Conservation (phyloP, 139 green algal species). For the Tetradesmus lagerheimii region DNA sequence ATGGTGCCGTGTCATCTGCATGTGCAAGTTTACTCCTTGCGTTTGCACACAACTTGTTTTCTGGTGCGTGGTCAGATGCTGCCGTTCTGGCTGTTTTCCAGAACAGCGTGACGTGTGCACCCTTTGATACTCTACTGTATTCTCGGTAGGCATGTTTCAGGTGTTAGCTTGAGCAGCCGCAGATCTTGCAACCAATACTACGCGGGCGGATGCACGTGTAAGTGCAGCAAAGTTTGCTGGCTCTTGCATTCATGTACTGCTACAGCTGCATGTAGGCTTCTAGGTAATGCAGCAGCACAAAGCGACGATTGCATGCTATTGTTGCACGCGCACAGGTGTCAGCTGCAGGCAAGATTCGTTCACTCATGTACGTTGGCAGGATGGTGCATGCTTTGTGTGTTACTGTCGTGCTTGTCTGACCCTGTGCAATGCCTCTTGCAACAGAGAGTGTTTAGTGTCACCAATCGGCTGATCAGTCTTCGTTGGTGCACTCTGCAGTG, state of each 20-base stretch:
- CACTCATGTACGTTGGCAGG: neutral
- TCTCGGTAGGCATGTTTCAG: neutral
- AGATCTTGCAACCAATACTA: neutral
- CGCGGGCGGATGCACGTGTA: neutral
- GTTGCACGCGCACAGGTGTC: neutral
- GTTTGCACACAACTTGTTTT: too few species aligned
- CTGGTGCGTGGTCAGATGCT: too few species aligned
- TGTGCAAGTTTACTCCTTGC: too few species aligned
- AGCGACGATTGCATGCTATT: neutral
- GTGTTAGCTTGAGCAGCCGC: neutral
- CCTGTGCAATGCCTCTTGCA: neutral
- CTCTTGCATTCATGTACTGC: neutral
- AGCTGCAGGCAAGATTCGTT: neutral
- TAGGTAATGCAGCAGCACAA: neutral
- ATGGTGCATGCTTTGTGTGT: neutral
- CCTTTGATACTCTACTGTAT: neutral
- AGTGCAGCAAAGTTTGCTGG: neutral
- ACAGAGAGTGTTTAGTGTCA: neutral
- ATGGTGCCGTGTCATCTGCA: too few species aligned
- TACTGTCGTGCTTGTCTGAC: neutral
- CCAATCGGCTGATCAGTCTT: neutral
- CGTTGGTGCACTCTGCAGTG: neutral
- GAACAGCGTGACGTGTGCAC: neutral
- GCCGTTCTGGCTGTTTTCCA: too few species aligned
- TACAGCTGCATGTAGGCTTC: neutral